A percentile compares a stretch with the other conserved stretches of the same genome.
These are phyloP conservation scores for Alnus rubra DNA, from an alignment of 306 rosid species.

Conservation along the genomic window DNA sequence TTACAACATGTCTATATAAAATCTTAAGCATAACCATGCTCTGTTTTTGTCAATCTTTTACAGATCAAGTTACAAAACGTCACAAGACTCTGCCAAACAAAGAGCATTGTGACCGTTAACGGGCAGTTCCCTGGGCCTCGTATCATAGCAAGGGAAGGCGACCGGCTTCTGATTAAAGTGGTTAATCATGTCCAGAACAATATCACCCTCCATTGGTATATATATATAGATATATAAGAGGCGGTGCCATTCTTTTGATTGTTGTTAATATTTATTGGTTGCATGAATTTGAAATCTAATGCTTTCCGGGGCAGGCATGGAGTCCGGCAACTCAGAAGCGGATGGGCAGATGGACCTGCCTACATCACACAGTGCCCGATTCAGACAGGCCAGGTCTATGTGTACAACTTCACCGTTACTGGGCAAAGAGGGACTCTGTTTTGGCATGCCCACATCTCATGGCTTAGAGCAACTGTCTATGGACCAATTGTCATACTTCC, in stretches of 20 bases:
- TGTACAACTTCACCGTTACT: slow-evolving; percentile 59
- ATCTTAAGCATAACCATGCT: neutral
- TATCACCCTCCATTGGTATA: slow-evolving; percentile 63
- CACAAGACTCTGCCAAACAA: slow-evolving; percentile 70
- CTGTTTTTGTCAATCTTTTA: neutral
- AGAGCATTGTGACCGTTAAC: slow-evolving; percentile 69
- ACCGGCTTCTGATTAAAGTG: slow-evolving; percentile 57
- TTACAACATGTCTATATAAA: neutral
- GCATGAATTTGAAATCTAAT: slow-evolving; percentile 10
- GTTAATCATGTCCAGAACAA: slow-evolving; percentile 63
- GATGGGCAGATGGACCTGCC: slow-evolving; percentile 83
- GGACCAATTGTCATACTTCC: slow-evolving; percentile 80
- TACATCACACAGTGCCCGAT: slow-evolving; percentile 79
- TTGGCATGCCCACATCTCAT: slow-evolving; percentile 83
- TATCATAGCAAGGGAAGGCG: slow-evolving; percentile 80
- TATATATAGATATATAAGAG: neutral
- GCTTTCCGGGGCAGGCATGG: slow-evolving; percentile 48
- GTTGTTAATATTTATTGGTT: slow-evolving; percentile 1
- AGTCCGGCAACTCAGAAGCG: slow-evolving; percentile 57
- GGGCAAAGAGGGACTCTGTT: slow-evolving; percentile 75
- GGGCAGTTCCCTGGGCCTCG: slow-evolving; percentile 68
- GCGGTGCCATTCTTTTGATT: neutral
- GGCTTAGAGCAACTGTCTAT: slow-evolving; percentile 65
- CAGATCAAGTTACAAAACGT: slow-evolving; percentile 61
- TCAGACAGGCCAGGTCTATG: slow-evolving; percentile 54